These are phyloP conservation scores for Nicotiana noctiflora DNA, from an alignment of 257 asterid species.

Conservation along the genomic window DNA sequence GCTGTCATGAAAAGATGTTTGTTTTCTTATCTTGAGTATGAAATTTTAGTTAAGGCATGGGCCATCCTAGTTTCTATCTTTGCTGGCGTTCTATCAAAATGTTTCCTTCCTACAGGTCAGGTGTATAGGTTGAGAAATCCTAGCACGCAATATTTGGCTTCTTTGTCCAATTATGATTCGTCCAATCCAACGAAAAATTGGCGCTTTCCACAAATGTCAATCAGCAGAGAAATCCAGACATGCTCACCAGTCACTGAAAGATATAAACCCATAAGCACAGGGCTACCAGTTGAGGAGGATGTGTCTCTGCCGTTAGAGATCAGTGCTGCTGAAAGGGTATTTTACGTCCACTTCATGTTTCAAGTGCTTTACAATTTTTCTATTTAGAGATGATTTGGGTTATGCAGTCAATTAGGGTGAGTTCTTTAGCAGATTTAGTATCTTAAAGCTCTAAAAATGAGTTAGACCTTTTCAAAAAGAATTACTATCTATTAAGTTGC, in stretches of 20 bases:
- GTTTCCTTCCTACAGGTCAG: conserved; percentile 45
- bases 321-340: conserved; percentile 42
- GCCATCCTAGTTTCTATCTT: neutral
- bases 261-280: conserved; percentile 30
- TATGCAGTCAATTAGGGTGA: neutral
- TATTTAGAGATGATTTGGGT: neutral
- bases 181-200: conserved; percentile 80
- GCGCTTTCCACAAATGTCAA: conserved; percentile 69
- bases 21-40: neutral
- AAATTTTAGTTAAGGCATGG: neutral
- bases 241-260: conserved; percentile 24
- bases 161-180: conserved; percentile 59
- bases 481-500: neutral
- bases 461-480: neutral
- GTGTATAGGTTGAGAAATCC: conserved; percentile 78
- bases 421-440: neutral
- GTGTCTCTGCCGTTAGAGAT: conserved; percentile 21
- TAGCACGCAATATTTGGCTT: conserved; percentile 59
- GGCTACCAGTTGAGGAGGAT: conserved; percentile 22
- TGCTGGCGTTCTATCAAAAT: neutral
- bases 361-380: neutral
- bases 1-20: neutral
- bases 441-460: neutral
- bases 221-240: conserved; percentile 23
- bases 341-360: conserved; percentile 1